These are phyloP conservation scores for Geotrichum macrosporum DNA, from an alignment of 1,139 yeast species.

Conservation along the genomic window DNA sequence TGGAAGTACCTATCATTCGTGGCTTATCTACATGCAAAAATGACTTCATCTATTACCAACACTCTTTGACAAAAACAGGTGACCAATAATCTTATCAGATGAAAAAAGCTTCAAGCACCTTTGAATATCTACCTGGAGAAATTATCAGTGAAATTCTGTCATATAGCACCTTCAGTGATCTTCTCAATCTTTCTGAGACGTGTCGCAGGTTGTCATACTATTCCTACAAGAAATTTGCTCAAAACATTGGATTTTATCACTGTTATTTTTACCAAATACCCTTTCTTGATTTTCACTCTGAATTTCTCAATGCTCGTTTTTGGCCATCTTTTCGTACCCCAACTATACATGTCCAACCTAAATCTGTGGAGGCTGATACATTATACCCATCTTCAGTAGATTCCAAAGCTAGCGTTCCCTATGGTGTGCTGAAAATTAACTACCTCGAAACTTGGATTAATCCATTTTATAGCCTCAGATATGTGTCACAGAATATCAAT, in stretches of 20 bases:
- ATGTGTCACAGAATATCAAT: not conserved
- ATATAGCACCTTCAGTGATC: not conserved
- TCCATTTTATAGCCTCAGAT: not conserved
- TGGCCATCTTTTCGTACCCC: constrained; percentile 74
- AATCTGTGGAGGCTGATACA: not conserved
- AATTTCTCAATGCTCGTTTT: constrained; percentile 78
- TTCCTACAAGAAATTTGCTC: not conserved
- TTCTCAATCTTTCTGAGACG: not conserved
- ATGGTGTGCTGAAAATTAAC: not conserved
- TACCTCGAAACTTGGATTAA: not conserved
- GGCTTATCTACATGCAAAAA: too few species aligned
- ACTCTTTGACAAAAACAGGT: too few species aligned
- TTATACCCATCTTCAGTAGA: constrained; percentile 1
- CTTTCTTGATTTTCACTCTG: constrained; percentile 37
- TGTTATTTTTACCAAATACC: constrained; percentile 6
- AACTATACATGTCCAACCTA: constrained; percentile 34
- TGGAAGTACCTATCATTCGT: too few species aligned
- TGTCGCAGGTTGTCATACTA: not conserved
- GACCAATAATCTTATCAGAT: too few species aligned
- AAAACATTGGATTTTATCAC: constrained; percentile 2
- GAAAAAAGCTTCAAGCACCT: too few species aligned
- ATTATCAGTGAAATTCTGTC: not conserved
- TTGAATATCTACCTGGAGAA: constrained; percentile 2
- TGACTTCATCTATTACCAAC: too few species aligned
- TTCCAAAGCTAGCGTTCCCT: constrained; percentile 4